Percentiles rank a stretch among this genome's conserved stretches.
Evolutionary conservation across 2,329 filamentous ascomycete genomes (phyloP).

Genomic region (Clonostachys rosea): DNA sequence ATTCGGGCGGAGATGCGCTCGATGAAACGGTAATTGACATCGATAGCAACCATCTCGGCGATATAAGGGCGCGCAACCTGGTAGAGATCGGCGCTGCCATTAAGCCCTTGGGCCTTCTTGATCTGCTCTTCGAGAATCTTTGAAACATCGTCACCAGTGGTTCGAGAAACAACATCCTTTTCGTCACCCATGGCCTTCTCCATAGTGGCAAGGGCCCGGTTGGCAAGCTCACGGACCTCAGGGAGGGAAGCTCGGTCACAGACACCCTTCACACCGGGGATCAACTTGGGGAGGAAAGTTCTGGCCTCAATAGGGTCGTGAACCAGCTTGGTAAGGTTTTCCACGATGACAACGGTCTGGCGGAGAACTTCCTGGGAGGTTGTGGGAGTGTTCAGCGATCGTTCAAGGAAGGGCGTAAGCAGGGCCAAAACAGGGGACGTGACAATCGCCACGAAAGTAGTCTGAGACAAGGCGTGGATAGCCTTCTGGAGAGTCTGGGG

Average conservation of each 20-base stretch:
- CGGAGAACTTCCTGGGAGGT: slow-evolving; percentile 92
- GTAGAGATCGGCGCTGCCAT: slow-evolving; percentile 58
- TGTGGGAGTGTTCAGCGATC: slow-evolving; percentile 84
- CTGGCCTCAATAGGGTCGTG: slow-evolving; percentile 93
- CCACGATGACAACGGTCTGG: slow-evolving; percentile 92
- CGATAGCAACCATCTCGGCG: slow-evolving; percentile 78
- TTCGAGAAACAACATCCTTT: slow-evolving; percentile 61
- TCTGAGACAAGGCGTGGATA: slow-evolving; percentile 93
- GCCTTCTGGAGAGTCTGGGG: slow-evolving; percentile 87
- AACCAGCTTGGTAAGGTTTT: slow-evolving; percentile 97
- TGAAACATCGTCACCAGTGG: slow-evolving; percentile 67
- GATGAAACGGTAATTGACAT: slow-evolving; percentile 78
- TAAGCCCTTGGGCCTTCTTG: slow-evolving; percentile 61
- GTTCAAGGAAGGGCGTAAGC: slow-evolving; percentile 89
- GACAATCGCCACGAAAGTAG: slow-evolving; percentile 96
- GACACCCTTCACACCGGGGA: slow-evolving; percentile 88
- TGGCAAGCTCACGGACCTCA: slow-evolving; percentile 87
- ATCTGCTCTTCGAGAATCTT: slow-evolving; percentile 73
- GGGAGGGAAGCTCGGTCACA: slow-evolving; percentile 85
- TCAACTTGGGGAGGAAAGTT: slow-evolving; percentile 90
- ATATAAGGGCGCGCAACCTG: slow-evolving; percentile 69
- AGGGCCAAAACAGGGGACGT: slow-evolving; percentile 93
- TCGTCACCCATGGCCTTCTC: slow-evolving; percentile 85
- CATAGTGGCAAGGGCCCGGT: slow-evolving; percentile 79
- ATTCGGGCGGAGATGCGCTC: slow-evolving; percentile 66